Percentiles rank a stretch among this genome's conserved stretches.
Conservation (phyloP, 1,284 basidiomycete species). For the Apiotrichum akiyoshidainum region DNA sequence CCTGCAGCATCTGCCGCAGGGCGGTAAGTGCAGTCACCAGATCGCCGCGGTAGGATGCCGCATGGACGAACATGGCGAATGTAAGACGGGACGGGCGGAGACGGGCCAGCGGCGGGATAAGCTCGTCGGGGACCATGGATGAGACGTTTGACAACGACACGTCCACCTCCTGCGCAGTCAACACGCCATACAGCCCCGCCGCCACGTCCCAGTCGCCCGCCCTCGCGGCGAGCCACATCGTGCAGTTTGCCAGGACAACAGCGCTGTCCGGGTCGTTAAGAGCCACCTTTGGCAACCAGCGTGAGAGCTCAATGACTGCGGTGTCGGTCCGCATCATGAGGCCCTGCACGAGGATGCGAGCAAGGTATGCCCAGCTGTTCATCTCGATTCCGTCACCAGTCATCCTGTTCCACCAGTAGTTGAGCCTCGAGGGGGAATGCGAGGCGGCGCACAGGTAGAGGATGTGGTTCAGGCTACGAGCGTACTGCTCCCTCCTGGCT, state of each 20-base stretch:
- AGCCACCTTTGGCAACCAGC: conserved; percentile 8
- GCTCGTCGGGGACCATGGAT: conserved; percentile 14
- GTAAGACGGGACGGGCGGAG: conserved; percentile 63
- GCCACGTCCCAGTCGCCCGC: conserved; percentile 59
- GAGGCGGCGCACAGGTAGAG: conserved; percentile 34
- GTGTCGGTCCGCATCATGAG: conserved; percentile 8
- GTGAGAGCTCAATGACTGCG: conserved; percentile 8
- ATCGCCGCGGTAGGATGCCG: conserved; percentile 66
- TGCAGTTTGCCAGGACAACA: conserved; percentile 50
- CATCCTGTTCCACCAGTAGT: conserved; percentile 30
- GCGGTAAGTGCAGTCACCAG: conserved; percentile 59
- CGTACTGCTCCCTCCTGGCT: conserved; percentile 15
- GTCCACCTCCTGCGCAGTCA: neutral
- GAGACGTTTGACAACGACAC: neutral
- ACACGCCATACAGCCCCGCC: conserved; percentile 57
- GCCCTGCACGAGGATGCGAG: conserved; percentile 19
- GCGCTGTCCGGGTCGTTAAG: neutral
- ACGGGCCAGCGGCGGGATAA: conserved; percentile 15
- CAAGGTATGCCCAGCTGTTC: conserved; percentile 27
- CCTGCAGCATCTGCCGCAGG: conserved; percentile 68
- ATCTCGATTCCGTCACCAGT: conserved; percentile 19
- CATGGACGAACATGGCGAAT: conserved; percentile 67
- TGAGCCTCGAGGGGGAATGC: conserved; percentile 18
- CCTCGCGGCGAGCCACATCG: conserved; percentile 49
- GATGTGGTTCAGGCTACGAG: conserved; percentile 31